Conservation (phyloP, 2,329 filamentous ascomycete species). For the Colletotrichum sp. region DNA sequence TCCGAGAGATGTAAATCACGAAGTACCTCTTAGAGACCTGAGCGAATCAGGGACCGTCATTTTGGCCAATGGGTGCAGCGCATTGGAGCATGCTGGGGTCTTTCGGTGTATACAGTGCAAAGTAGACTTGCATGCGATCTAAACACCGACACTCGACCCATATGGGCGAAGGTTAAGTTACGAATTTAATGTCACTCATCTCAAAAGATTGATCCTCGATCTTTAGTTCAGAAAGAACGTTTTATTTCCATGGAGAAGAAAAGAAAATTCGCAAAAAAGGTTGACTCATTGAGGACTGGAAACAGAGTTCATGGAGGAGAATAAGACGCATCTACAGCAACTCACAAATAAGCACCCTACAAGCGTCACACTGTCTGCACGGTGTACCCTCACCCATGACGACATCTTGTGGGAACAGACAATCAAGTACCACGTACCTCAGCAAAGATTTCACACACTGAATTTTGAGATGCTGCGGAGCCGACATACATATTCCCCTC, state of each 20-base stretch:
- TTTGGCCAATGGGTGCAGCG: not conserved
- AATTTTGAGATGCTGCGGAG: not conserved
- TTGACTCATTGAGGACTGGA: not conserved
- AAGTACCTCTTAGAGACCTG: not conserved
- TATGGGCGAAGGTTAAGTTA: too few relatives aligned
- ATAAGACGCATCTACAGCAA: not conserved
- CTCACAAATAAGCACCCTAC: not conserved
- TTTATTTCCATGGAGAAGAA: too few relatives aligned
- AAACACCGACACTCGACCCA: too few relatives aligned
- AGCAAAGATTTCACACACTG: not conserved
- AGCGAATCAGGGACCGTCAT: not conserved
- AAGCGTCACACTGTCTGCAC: fast-evolving
- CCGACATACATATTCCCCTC: not conserved
- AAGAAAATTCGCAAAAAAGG: too few relatives aligned
- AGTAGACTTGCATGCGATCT: not conserved
- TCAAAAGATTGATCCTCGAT: too few relatives aligned
- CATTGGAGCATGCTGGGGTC: not conserved
- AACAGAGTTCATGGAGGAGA: not conserved
- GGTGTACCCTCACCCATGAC: not conserved
- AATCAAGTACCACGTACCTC: not conserved
- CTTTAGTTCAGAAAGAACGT: fast-evolving
- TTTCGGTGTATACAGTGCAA: not conserved
- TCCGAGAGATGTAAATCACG: not conserved
- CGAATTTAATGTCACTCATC: too few relatives aligned
- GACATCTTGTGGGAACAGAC: not conserved